Percentiles rank a stretch among this genome's conserved stretches.
Conservation (phyloP, 495 filamentous ascomycete species). For the Talaromyces stipitatus region DNA sequence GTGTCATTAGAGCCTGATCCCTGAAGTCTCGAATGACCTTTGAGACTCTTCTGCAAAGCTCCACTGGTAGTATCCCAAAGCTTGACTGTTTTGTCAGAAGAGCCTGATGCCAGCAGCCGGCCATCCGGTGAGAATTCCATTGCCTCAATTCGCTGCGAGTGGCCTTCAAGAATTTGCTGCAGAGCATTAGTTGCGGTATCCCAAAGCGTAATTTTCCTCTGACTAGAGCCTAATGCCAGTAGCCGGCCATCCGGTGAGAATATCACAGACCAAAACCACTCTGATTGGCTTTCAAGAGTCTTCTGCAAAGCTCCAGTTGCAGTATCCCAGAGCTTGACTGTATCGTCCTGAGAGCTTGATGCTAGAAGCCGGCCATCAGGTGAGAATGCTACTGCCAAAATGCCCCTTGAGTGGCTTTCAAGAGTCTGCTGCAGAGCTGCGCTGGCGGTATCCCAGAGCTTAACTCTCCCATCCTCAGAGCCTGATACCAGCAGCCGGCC, state of each 20-base stretch:
- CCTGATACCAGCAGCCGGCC: constrained; percentile 17
- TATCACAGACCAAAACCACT: constrained; percentile 2
- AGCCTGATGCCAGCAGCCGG: constrained; percentile 18
- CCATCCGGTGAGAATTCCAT: constrained; percentile 20
- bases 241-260: constrained; percentile 4
- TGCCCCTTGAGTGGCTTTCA: constrained; percentile 11
- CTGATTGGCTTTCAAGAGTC: constrained; percentile 17
- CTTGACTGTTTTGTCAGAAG: constrained; percentile 21
- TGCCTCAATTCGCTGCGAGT: constrained; percentile 9
- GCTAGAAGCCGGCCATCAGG: constrained; percentile 8
- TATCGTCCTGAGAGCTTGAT: constrained; percentile 17
- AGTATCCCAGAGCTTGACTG: constrained; percentile 29
- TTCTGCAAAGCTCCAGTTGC: constrained; percentile 11
- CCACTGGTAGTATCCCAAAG: constrained; percentile 24
- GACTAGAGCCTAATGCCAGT: constrained; percentile 12
- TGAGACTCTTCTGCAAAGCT: constrained; percentile 13
- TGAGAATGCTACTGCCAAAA: constrained; percentile 4
- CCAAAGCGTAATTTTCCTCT: constrained; percentile 24
- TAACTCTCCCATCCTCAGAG: constrained; percentile 19
- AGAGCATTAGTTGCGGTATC: constrained; percentile 18
- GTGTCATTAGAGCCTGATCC: constrained; percentile 20
- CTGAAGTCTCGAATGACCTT: constrained; percentile 20
- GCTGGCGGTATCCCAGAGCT: constrained; percentile 17
- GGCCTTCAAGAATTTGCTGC: no score
- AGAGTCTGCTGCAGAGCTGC: constrained; percentile 9